Evolutionary conservation across 2,329 filamentous ascomycete species (phyloP).

Genomic region (Aspergillus fumigatiaffinis): DNA sequence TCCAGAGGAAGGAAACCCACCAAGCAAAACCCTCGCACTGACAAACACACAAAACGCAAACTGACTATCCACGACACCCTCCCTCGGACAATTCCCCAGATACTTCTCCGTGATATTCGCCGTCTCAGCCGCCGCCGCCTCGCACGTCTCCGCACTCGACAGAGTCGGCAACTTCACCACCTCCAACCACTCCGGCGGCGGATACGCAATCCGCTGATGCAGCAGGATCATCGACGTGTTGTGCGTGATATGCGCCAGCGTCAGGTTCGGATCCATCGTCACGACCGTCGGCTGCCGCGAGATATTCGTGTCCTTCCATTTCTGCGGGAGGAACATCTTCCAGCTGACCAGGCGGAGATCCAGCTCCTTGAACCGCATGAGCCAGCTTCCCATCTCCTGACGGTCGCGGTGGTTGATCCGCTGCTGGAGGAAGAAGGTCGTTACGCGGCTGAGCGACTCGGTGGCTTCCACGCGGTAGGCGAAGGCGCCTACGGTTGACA

Average conservation of each 20-base stretch:
- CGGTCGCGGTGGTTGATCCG: conserved; percentile 38
- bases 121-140: conserved; percentile 45
- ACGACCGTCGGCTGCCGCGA: conserved; percentile 13
- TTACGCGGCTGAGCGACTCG: conserved; percentile 45
- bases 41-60: conserved; percentile 48
- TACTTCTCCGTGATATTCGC: conserved; percentile 47
- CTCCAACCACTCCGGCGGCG: conserved; percentile 27
- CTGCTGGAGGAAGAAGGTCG: conserved; percentile 45
- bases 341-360: conserved; percentile 47
- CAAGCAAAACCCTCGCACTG: conserved; percentile 27
- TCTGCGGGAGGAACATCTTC: conserved; percentile 45
- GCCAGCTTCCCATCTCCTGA: conserved; percentile 42
- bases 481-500: conserved; percentile 43
- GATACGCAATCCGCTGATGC: conserved; percentile 49
- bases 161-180: conserved; percentile 40
- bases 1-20: background rate
- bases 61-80: conserved; percentile 26
- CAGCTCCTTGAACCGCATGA: conserved; percentile 48
- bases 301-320: conserved; percentile 34
- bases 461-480: conserved; percentile 48
- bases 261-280: conserved; percentile 48
- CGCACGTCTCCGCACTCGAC: conserved; percentile 49
- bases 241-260: conserved; percentile 48
- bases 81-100: conserved; percentile 33
- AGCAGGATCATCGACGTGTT: conserved; percentile 50